These are phyloP conservation scores for Aspergillus calidoustus DNA, from an alignment of 2,329 filamentous ascomycete genomes.

Conservation along the genomic window DNA sequence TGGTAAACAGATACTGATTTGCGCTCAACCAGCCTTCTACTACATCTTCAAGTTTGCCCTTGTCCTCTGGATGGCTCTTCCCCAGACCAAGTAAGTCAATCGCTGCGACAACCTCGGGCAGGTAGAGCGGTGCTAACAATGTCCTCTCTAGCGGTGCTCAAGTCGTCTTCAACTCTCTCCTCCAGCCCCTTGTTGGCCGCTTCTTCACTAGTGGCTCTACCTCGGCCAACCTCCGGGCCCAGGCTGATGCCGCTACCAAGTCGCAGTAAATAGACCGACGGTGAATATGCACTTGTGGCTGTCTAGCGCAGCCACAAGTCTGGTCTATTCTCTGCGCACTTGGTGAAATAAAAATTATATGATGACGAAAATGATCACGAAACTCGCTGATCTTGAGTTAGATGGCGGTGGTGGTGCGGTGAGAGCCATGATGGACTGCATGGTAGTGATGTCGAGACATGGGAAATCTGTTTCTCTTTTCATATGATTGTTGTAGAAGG, in stretches of 20 bases:
- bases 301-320: constrained; percentile 22
- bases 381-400: constrained; percentile 5
- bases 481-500: constrained; percentile 20
- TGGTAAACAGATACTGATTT: constrained; percentile 29
- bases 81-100: constrained; percentile 79
- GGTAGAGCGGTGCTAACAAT: constrained; percentile 14
- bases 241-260: constrained; percentile 73
- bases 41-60: constrained; percentile 99
- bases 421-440: constrained; percentile 1
- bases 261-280: constrained; percentile 55
- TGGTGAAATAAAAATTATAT: constrained; percentile 9
- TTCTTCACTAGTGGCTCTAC: constrained; percentile 83
- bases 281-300: constrained; percentile 13
- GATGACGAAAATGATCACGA: constrained; percentile 10
- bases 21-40: constrained; percentile 73
- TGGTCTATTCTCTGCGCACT: constrained; percentile 26
- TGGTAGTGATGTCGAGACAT: constrained; percentile 12
- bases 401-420: constrained; percentile 1
- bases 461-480: constrained; percentile 13
- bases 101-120: neutral
- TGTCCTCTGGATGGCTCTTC: constrained; percentile 96
- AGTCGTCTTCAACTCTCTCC: constrained; percentile 93
- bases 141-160: constrained; percentile 75
- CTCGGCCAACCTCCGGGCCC: constrained; percentile 83
- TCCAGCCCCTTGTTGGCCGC: constrained; percentile 87